phyloP scores from a whole-genome alignment of 108 stramenopile species.

The Nitzschia palea region DNA sequence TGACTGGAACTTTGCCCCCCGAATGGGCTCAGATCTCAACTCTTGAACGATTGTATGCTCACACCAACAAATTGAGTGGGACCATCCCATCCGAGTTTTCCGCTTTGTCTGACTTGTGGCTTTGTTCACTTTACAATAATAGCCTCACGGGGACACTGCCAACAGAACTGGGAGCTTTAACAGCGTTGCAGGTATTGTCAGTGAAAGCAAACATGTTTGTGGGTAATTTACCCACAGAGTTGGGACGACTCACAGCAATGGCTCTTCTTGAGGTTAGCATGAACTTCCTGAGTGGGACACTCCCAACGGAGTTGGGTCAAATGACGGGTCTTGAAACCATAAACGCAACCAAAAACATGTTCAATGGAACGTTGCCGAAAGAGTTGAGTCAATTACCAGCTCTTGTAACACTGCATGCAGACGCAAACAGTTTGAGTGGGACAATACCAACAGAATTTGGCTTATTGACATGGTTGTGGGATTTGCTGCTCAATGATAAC shows the following conservation, averaged over 20 bases:
- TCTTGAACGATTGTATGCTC: not conserved
- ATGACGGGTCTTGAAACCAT: too few species aligned
- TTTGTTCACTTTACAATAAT: not conserved
- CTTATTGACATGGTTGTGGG: too few species aligned
- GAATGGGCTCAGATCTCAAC: not conserved
- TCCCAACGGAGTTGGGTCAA: not conserved
- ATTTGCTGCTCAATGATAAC: too few species aligned
- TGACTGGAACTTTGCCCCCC: not conserved
- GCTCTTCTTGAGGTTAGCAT: not conserved
- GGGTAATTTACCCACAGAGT: not conserved
- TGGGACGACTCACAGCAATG: not conserved
- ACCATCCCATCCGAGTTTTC: constrained; percentile 46
- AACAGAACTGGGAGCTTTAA: not conserved
- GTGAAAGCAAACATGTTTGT: not conserved
- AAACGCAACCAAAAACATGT: too few species aligned
- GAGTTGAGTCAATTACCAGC: too few species aligned
- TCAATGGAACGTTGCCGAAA: too few species aligned
- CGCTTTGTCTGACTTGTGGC: constrained; percentile 1
- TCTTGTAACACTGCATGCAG: too few species aligned
- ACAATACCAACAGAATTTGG: too few species aligned
- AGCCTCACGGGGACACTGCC: not conserved
- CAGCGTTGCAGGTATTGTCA: not conserved
- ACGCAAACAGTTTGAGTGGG: too few species aligned
- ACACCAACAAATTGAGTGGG: constrained; percentile 4
- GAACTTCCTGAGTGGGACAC: not conserved